A percentile compares a stretch with the other conserved stretches of the same genome.
These are phyloP conservation scores for Chlamydomonas schloesseri DNA, from an alignment of 139 green algal species.

Conservation along the genomic window DNA sequence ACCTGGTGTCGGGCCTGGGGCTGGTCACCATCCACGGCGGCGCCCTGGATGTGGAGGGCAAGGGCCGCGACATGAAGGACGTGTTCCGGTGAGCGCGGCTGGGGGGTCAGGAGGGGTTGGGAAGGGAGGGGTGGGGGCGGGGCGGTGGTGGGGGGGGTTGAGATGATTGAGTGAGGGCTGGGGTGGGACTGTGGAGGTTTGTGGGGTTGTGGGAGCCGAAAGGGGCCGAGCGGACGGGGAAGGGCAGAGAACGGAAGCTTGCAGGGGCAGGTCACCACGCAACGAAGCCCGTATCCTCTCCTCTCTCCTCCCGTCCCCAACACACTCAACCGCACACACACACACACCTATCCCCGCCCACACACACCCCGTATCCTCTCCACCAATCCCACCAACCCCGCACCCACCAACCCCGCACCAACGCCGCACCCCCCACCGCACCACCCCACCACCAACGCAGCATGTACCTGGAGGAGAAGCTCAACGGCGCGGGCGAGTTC, in stretches of 20 bases:
- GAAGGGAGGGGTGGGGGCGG: neutral
- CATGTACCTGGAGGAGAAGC: conserved; percentile 77
- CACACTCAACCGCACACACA: too few relatives aligned
- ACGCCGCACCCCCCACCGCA: neutral
- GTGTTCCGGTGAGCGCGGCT: conserved; percentile 33
- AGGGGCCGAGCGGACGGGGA: too few relatives aligned
- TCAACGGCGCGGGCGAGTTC: conserved; percentile 61
- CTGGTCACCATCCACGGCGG: conserved; percentile 67
- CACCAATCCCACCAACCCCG: neutral
- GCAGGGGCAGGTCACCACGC: too few relatives aligned
- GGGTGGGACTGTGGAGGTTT: too few relatives aligned
- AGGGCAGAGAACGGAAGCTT: too few relatives aligned
- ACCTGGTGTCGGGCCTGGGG: conserved; percentile 71
- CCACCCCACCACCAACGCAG: neutral
- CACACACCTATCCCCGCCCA: too few relatives aligned
- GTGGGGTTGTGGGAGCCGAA: too few relatives aligned
- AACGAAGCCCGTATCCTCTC: too few relatives aligned
- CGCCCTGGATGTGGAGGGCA: conserved; percentile 60
- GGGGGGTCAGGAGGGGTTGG: too few relatives aligned
- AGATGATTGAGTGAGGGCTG: neutral
- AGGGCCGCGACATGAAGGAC: conserved; percentile 55
- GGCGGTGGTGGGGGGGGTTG: neutral
- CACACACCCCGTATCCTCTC: neutral
- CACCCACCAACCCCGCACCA: too few relatives aligned
- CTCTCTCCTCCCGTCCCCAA: too few relatives aligned